Base-by-base conservation (phyloP, 2,329 filamentous ascomycete genomes). In the Fusarium tupiense region DNA sequence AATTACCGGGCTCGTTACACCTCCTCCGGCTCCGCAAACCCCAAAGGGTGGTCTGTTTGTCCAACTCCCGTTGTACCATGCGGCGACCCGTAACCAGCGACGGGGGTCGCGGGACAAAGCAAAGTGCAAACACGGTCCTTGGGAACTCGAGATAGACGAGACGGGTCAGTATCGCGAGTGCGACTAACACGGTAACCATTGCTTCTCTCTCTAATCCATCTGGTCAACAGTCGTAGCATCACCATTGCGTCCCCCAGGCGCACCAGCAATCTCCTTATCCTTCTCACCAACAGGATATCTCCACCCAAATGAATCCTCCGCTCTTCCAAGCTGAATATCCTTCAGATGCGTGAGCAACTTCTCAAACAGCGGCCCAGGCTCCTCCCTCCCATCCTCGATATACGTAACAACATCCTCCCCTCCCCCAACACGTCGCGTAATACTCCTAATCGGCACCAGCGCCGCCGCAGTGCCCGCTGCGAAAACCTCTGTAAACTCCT, bases 391-490 rank as follows among this genome's bases (percentile, higher is more conserved):
- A 9, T 85, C 86, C 10, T 86, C 78, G 47, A 91, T 87, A 76
- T 90, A 92, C 6, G 84, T 86, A 58, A 89, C 85, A 33, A 85
- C 88, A 81, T 92, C 88, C 3, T 75, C 76, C 24, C 64, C 73
- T 11, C 65, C 76, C 60, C 82, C 83, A 16, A 84, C 71, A 49
- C 86, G 89, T 78, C 95, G 91, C 6, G 94, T 96, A 81, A 98
- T 97, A 76, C 93, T 96, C 71, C 93, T 93, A 83, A 98, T 96
- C 3, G 96, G 96, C 7, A 98, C 95, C 61, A 99, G 87, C 1
- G 94, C 94, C 0, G 95, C 96, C 0, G 96, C 96, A 1, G 96
- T 98, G 4, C 96, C 96, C 6, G 95, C 95, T 8, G 96, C 96
- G 84, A 98, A 91, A 60, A 99, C 91, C 83, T 98, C 96, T 58